These are phyloP conservation scores for Ceratocystis variospora DNA, from an alignment of 2,329 filamentous ascomycete species.

Conservation along the genomic window DNA sequence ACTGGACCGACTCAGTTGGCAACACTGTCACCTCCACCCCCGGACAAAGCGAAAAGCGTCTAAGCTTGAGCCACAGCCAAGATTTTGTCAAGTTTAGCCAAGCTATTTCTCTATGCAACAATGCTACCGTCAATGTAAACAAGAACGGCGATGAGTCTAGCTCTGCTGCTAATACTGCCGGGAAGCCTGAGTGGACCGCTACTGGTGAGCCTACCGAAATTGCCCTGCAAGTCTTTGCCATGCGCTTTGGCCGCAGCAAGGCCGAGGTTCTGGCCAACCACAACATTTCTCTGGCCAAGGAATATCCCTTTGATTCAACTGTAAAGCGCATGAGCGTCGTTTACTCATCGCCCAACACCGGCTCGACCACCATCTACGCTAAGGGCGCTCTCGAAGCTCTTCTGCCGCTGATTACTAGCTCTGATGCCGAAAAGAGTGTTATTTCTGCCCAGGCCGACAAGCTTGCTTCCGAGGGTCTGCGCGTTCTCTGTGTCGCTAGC, in stretches of 20 bases:
- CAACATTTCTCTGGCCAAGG: slow-evolving; percentile 40
- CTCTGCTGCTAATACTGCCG: slow-evolving; percentile 15
- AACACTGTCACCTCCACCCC: slow-evolving; percentile 19
- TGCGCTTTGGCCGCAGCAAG: slow-evolving; percentile 47
- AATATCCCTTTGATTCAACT: slow-evolving; percentile 60
- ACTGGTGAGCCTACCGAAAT: slow-evolving; percentile 60
- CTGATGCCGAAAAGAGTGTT: slow-evolving; percentile 33
- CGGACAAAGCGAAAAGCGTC: slow-evolving; percentile 19
- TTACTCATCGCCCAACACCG: slow-evolving; percentile 32
- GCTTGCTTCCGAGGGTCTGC: slow-evolving; percentile 49
- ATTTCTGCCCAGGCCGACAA: slow-evolving; percentile 39
- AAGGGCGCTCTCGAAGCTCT: slow-evolving; percentile 48
- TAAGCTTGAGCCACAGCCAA: slow-evolving; percentile 21
- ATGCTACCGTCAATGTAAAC: slow-evolving; percentile 36
- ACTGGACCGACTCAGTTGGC: slow-evolving; percentile 28
- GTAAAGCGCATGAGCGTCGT: slow-evolving; percentile 65
- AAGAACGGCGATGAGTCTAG: slow-evolving; percentile 20
- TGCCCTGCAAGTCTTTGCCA: slow-evolving; percentile 58
- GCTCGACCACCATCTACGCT: slow-evolving; percentile 35
- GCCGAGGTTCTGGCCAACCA: slow-evolving; percentile 28
- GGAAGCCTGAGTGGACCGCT: slow-evolving; percentile 38
- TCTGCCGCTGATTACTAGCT: slow-evolving; percentile 36
- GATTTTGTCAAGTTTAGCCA: slow-evolving; percentile 36
- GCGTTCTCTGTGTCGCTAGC: slow-evolving; percentile 53
- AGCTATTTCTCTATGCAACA: slow-evolving; percentile 49